Percentiles rank a stretch among this genome's conserved stretches.
phyloP scores from a whole-genome alignment of 768 basidiomycete species.

The Boletus bicolor region DNA sequence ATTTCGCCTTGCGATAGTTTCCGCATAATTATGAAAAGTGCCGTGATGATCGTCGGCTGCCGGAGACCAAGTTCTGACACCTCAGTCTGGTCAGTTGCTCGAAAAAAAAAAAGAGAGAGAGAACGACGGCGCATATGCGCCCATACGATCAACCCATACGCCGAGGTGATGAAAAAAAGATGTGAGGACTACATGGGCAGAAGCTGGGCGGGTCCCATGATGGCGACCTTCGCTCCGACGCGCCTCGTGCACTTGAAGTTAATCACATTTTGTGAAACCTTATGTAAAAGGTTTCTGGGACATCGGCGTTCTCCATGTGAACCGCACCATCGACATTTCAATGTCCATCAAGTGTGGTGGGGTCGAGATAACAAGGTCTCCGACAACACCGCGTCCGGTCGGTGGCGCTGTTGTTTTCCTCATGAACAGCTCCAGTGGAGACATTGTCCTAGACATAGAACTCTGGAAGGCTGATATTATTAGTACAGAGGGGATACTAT shows the following conservation, averaged over 20 bases:
- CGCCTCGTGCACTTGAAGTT: slow-evolving; percentile 17
- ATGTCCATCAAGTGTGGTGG: not conserved
- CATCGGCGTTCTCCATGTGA: slow-evolving; percentile 16
- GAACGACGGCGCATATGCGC: slow-evolving; percentile 8
- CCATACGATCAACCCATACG: slow-evolving; percentile 1
- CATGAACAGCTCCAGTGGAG: not conserved
- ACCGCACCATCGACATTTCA: slow-evolving; percentile 6
- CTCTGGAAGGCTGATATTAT: not conserved
- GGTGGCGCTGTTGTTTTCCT: not conserved
- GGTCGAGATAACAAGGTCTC: slow-evolving; percentile 8
- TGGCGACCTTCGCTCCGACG: slow-evolving; percentile 1
- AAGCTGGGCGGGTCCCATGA: slow-evolving; percentile 11
- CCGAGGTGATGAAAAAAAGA: slow-evolving; percentile 14
- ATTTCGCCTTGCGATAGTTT: too few relatives aligned
- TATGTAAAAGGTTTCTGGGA: slow-evolving; percentile 8
- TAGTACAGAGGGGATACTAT: not conserved
- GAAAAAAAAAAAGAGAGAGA: not conserved
- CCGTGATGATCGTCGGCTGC: not conserved
- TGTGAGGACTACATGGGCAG: not conserved
- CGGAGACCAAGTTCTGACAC: not conserved
- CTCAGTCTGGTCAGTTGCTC: not conserved
- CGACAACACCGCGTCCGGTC: not conserved
- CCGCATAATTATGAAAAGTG: too few relatives aligned
- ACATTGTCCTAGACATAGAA: not conserved
- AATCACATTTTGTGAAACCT: slow-evolving; percentile 13